These are phyloP conservation scores for Zymoseptoria crescenta DNA, from an alignment of 2,329 filamentous ascomycete species.

Conservation along the genomic window DNA sequence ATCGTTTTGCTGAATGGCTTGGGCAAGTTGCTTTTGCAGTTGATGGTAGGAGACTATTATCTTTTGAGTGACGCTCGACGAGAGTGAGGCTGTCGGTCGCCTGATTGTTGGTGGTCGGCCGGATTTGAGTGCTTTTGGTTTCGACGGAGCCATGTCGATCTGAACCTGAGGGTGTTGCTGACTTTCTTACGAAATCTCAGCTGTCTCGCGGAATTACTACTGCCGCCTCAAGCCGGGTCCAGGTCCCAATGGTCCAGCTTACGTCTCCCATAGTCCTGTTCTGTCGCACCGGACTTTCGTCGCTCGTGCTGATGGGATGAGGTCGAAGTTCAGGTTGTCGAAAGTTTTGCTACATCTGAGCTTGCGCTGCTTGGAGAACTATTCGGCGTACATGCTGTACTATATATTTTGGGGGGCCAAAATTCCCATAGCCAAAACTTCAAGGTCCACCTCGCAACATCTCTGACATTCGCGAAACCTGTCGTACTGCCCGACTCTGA, in stretches of 20 bases:
- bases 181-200: not conserved
- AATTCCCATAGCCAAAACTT: no score
- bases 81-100: conserved; percentile 36
- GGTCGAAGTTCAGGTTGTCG: not conserved
- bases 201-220: not conserved
- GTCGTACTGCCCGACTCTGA: not conserved
- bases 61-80: conserved; percentile 50
- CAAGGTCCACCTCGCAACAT: no score
- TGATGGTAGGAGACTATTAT: conserved; percentile 54
- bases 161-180: not conserved
- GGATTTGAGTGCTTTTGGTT: conserved; percentile 14
- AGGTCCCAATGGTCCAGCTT: not conserved
- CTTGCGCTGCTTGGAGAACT: no score
- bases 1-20: conserved; percentile 41
- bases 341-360: not conserved
- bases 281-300: not conserved
- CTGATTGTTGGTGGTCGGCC: conserved; percentile 38
- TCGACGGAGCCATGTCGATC: not conserved
- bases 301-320: not conserved
- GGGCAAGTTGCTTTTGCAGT: conserved; percentile 49
- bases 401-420: no score
- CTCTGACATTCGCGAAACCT: not conserved
- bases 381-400: no score
- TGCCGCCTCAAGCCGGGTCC: not conserved
- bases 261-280: not conserved